Evolutionary conservation across 2,329 filamentous ascomycete genomes (phyloP), one percentile per base, ranked within the genome.

Genomic region (Paradendryphiella salina): DNA sequence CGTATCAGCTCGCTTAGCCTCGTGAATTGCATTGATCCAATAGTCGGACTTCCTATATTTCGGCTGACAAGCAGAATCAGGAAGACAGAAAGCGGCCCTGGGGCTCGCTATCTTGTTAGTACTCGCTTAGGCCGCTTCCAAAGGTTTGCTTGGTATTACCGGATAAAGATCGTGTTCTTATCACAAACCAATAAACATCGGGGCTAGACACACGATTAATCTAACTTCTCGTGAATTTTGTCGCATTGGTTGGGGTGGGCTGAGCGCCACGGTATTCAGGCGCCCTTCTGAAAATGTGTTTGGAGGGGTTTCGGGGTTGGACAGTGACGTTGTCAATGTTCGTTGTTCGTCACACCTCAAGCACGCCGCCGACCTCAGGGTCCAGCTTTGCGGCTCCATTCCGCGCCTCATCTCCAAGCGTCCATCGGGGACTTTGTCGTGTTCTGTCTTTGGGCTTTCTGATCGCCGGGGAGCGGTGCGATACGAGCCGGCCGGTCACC

Each of bases 41-140:
- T 52, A 52, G 44, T 48, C 38, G n/a, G 14, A 18, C 15, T 34
- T 8, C 26, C 37, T 15, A 41, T 33, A 38, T 43, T 43, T 38
- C 49, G 44, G 49, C 49, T 52, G 44, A 43, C 44, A 36, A 21
- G 42, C 44, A 46, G 26, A 38, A 51, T 28, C 23, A 28, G 42
- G 39, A 52, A 28, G 32, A 41, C 32, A 21, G 23, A 26, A 9
- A 26, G 23, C 23, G 10, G 8, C 23, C 23, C 38, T 15, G 44
- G 6, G 14, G 31, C 21, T 48, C 28, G 38, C 49, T 52, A 48
- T 52, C 49, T 38, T 29, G 33, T 43, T 48, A 37, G 37, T 42
- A 13, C 49, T 48, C 49, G 44, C 49, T 43, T 52, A 52, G 49
- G 49, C 49, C 44, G 49, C 28, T 36, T n/a, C n/a, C n/a, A n/a